Conservation (phyloP, 2,329 filamentous ascomycete genomes). For the Alternaria brassicae region DNA sequence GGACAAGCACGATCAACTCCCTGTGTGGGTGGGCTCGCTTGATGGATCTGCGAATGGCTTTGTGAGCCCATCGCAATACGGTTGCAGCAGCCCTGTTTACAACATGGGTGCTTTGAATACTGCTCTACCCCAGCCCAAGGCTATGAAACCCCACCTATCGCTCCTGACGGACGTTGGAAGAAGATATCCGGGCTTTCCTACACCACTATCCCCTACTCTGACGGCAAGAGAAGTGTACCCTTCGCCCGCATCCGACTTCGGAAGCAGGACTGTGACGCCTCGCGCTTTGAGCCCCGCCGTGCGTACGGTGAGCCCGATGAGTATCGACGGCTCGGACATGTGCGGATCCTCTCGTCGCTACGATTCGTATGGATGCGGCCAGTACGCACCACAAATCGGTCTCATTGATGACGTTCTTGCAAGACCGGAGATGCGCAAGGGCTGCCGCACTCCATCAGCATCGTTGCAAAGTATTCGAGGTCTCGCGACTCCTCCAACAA, state of each 20-base stretch:
- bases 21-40: conserved; percentile 21
- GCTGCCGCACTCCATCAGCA: conserved; percentile 3
- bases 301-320: conserved; percentile 31
- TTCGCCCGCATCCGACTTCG: conserved; percentile 33
- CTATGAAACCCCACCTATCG: conserved; percentile 24
- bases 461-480: neutral
- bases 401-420: conserved; percentile 25
- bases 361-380: conserved; percentile 22
- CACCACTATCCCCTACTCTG: conserved; percentile 38
- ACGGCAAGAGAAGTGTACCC: conserved; percentile 39
- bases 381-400: conserved; percentile 19
- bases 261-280: conserved; percentile 18
- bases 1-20: conserved; percentile 1
- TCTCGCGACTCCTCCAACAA: conserved; percentile 20
- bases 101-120: conserved; percentile 27
- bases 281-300: conserved; percentile 19
- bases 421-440: neutral
- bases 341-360: conserved; percentile 26
- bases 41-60: conserved; percentile 20
- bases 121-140: conserved; percentile 4
- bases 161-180: conserved; percentile 38
- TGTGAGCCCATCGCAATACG: neutral
- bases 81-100: conserved; percentile 21
- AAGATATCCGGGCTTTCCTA: conserved; percentile 45
- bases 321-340: conserved; percentile 36